Percentiles rank a stretch among this genome's conserved stretches.
Conservation (phyloP, 2,329 filamentous ascomycete genomes). For the Aspergillus thermomutatus region DNA sequence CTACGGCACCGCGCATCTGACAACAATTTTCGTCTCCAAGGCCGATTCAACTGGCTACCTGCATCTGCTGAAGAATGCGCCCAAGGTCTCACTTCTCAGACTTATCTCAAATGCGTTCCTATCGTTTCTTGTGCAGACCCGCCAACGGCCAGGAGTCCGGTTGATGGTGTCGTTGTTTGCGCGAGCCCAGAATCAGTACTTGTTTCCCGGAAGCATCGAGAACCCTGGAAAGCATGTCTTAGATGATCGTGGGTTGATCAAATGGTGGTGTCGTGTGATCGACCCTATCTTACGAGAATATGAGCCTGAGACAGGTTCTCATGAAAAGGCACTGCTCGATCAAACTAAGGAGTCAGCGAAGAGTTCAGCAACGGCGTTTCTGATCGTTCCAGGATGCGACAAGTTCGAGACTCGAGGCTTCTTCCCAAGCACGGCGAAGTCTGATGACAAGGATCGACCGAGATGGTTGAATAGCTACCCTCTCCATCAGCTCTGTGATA, state of each 20-base stretch:
- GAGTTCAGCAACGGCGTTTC: constrained; percentile 65
- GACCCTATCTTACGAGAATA: constrained; percentile 65
- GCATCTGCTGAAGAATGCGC: constrained; percentile 57
- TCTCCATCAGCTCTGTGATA: constrained; percentile 68
- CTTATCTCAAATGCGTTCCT: constrained; percentile 73
- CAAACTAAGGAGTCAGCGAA: constrained; percentile 28
- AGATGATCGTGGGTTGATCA: constrained; percentile 83
- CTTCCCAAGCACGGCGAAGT: constrained; percentile 56
- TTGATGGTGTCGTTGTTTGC: constrained; percentile 88
- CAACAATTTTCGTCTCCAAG: constrained; percentile 91
- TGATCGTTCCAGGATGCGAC: constrained; percentile 85
- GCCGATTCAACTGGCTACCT: constrained; percentile 94
- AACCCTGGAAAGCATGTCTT: constrained; percentile 85
- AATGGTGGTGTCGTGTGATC: constrained; percentile 91
- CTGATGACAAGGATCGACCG: constrained; percentile 34
- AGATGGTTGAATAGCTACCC: constrained; percentile 63
- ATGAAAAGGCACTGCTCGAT: constrained; percentile 27
- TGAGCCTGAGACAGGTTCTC: constrained; percentile 38
- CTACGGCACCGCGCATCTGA: constrained; percentile 75
- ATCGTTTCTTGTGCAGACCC: constrained; percentile 65
- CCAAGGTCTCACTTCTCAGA: constrained; percentile 66
- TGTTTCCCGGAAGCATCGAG: constrained; percentile 88
- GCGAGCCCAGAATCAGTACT: constrained; percentile 84
- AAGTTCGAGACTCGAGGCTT: constrained; percentile 75
- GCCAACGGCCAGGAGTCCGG: constrained; percentile 62